Evolutionary conservation across 202 grass and related monocot genomes (phyloP), one percentile per base, ranked within the genome.

Genomic region (Hordeum pubiflorum): DNA sequence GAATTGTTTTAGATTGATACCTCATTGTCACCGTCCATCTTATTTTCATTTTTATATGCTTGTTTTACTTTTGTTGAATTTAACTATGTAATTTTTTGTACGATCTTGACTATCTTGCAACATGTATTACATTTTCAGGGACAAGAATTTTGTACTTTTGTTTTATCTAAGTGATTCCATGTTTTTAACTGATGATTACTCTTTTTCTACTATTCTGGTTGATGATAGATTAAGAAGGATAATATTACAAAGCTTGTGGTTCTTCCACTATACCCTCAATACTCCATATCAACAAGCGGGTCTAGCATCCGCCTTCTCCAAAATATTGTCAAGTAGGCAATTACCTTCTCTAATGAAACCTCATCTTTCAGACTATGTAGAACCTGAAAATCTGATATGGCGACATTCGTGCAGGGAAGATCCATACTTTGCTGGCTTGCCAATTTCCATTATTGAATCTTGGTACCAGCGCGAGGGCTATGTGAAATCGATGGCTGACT

Each of bases 381-480:
- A 63, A 68, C 57, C 13, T 84, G 31, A 66, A 61, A 75, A 78
- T 66, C 70, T 68, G 41, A 86, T 68, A 81, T 32, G 2, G 46
- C 24, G 24, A 14, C 72, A 83, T 79, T 13, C 0, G 32, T 91
- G 67, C 69, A 98, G 95, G 90, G 90, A 98, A 89, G 95, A 98
- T 85, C 76, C 79, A 50, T 98, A 91, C 84, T 94, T 98, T 89
- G 74, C 89, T 82, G 84, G 86, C 50, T 50, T 98, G 81, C 92
- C 95, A 36, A 87, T 98, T 82, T 94, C 92, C 21, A 93, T 98
- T 36, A 93, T 94, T 5, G 88, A 93, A 84, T 98, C 88, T 76
- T 98, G 92, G 95, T 98, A 98, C 77, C 90, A 94, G 33, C 92
- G 90, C 21, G 88, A 89, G 74, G 95, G 95, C 65, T 98, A 94